Evolutionary conservation across 768 basidiomycete genomes (phyloP).

Genomic region (Suillus subalutaceus): DNA sequence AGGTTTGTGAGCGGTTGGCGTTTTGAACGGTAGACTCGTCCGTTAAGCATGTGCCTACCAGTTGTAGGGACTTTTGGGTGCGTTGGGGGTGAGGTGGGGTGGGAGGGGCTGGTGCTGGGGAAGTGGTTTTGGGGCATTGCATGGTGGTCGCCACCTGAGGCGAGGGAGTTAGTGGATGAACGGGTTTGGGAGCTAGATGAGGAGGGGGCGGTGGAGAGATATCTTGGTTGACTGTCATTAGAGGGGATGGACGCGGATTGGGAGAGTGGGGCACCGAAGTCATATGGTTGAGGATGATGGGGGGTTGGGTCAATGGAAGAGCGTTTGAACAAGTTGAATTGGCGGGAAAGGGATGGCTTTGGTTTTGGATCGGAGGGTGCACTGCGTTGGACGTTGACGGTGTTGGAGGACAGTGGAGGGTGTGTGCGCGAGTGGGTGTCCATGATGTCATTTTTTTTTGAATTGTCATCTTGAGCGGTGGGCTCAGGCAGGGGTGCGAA

Average conservation of each 20-base stretch:
- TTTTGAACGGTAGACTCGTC: slow-evolving; percentile 74
- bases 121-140: slow-evolving; percentile 16
- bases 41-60: slow-evolving; percentile 77
- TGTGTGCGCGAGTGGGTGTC: not conserved
- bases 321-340: slow-evolving; percentile 5
- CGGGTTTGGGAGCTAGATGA: slow-evolving; percentile 15
- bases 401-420: not conserved
- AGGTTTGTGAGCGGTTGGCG: slow-evolving; percentile 45
- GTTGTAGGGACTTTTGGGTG: slow-evolving; percentile 18
- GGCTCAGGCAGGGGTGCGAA: slow-evolving; percentile 1
- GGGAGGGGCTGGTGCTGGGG: slow-evolving; percentile 4
- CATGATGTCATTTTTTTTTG: not conserved
- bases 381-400: not conserved
- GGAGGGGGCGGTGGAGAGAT: slow-evolving; percentile 1
- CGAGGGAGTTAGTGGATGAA: slow-evolving; percentile 24
- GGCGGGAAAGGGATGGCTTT: not conserved
- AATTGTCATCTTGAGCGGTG: not conserved
- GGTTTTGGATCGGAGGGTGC: not conserved
- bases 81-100: not conserved
- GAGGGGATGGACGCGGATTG: not conserved
- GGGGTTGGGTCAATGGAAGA: not conserved
- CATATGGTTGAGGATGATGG: not conserved
- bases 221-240: not conserved
- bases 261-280: not conserved
- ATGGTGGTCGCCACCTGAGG: slow-evolving; percentile 33